Evolutionary conservation across 371 early-diverging fungal species (phyloP), one percentile per base, ranked within the genome.

Genomic region (Rhizopus microsporus): DNA sequence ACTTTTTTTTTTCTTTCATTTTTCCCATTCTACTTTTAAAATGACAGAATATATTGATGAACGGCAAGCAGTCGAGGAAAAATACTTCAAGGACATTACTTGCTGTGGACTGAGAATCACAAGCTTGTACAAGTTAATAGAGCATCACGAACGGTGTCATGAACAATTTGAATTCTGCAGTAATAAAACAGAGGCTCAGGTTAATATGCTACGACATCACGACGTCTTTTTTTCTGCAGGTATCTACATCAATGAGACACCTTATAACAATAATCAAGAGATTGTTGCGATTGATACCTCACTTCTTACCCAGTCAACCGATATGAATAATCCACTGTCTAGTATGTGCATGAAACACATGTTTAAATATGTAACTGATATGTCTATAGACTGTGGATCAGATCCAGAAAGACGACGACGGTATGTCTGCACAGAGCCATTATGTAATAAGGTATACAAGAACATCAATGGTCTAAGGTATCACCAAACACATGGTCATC

Each of bases 401-500:
- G n/a, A 6, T n/a, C 6, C 6, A 15, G 42, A 42, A n/a, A 42
- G 6, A 42, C n/a, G 15, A 46, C 17, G 29, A 29, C 46, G 30
- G 12, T 46, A 46, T 46, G 5, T 12, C 4, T 46, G 46, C 29
- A 17, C 7, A 29, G 46, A 46, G 7, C 29, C 29, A n/a, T 5
- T 7, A 9, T 46, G 46, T 7, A 23, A 46, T 29, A 46, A 46
- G 29, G 46, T 46, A 17, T 46, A 46, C 15, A 46, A 46, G 15
- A 46, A 46, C 12, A 17, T 46, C 7, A 46, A 46, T 29, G 46
- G 46, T 12, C 29, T 46, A 12, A 46, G 46, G 30, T 46, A 46
- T 46, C 46, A 46, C 12, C 46, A 46, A 29, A 46, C 9, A 12
- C 46, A 46, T 46, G 46, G 46, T 16, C 46, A 46, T 46, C 16